Base-by-base conservation (phyloP, 192 early-diverging fungal species). In the Dispira simplex region DNA sequence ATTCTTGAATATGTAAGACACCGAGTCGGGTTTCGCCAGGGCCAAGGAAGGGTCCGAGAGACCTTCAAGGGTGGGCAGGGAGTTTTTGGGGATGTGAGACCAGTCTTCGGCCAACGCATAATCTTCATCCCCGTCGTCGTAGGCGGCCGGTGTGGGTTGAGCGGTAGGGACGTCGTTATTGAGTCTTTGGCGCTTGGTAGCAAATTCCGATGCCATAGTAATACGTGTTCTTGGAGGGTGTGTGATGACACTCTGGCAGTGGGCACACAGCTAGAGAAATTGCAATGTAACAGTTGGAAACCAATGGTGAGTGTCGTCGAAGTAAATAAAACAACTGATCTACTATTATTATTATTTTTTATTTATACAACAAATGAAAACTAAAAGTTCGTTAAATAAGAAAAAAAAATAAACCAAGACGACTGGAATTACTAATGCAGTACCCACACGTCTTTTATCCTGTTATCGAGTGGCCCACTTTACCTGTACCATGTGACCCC, bases 1-100 rank as follows among this genome's bases (percentile, higher is more conserved):
- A 60, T 79, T 72, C 23, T 77, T 81, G 75, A 90, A 90, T 49
- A 86, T 71, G 8, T 81, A 67, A 0, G 80, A 82, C 6, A 84
- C 76, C 51, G 72, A 75, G 54, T 84, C 82, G 6, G 25, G 46
- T 44, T 67, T 25, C 10, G 28, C 44, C 12, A 57, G n/a, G 10
- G 65, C 62, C n/a, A 26, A 51, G n/a, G n/a, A 54, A 32, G 16
- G 27, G 8, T 46, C 49, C 14, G 48, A 20, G 9, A 47, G 32
- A 12, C 14, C 44, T 16, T 28, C 16, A 9, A 12, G n/a, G 16
- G 45, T 0, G 14, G n/a, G 44, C 3, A 32, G n/a, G 45, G 60
- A 44, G 43, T 63, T 46, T 46, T 56, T 21, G 46, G 46, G 54
- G 21, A 52, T 18, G 25, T 63, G 16, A 58, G 58, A 52, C 45